phyloP scores from a whole-genome alignment of 805 yeast genomes.

The Wickerhamomyces xylosicus region DNA sequence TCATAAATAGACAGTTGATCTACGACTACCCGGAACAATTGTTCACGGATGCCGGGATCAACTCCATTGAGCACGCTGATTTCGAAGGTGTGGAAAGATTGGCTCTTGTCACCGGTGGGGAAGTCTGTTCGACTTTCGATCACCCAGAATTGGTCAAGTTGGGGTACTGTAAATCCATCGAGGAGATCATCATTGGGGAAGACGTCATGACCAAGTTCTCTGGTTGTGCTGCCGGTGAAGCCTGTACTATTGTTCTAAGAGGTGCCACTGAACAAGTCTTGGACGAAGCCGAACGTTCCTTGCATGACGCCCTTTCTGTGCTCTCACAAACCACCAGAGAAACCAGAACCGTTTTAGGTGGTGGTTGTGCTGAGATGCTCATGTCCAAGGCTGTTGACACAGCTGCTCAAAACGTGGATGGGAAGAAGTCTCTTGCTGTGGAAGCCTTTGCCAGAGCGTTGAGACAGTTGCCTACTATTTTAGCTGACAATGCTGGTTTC shows the following conservation, averaged over 20 bases:
- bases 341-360: slow-evolving; percentile 79
- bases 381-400: slow-evolving; percentile 98
- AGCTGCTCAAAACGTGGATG: slow-evolving; percentile 88
- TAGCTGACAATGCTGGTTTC: slow-evolving; percentile 95
- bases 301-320: slow-evolving; percentile 94
- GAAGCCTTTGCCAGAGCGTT: slow-evolving; percentile 92
- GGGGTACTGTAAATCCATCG: slow-evolving; percentile 84
- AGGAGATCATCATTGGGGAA: slow-evolving; percentile 90
- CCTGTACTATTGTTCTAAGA: slow-evolving; percentile 90
- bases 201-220: slow-evolving; percentile 82
- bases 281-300: slow-evolving; percentile 93
- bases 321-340: slow-evolving; percentile 90
- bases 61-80: slow-evolving; percentile 95
- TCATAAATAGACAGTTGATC: slow-evolving; percentile 91
- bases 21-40: slow-evolving; percentile 98
- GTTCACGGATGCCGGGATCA: slow-evolving; percentile 77
- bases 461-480: slow-evolving; percentile 88
- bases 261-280: slow-evolving; percentile 97
- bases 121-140: slow-evolving; percentile 94
- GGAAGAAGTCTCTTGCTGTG: slow-evolving; percentile 88
- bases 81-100: slow-evolving; percentile 96
- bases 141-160: slow-evolving; percentile 76
- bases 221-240: slow-evolving; percentile 94
- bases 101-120: slow-evolving; percentile 96
- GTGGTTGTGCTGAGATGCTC: slow-evolving; percentile 83